Conservation (phyloP, 2,329 filamentous ascomycete species). For the Trichoderma brevicompactum region DNA sequence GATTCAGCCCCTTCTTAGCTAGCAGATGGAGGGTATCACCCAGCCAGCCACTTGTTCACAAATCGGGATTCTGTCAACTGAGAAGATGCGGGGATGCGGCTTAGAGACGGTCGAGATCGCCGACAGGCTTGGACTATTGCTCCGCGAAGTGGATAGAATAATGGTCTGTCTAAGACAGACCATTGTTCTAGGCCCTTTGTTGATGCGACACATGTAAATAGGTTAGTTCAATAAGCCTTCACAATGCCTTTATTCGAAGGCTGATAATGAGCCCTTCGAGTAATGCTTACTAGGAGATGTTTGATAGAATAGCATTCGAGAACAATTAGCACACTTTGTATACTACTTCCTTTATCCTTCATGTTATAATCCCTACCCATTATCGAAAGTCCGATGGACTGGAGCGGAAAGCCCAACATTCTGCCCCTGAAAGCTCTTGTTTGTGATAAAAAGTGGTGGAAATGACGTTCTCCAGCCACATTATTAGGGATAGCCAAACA, state of each 20-base stretch:
- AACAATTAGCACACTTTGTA: background rate
- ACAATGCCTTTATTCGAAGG: background rate
- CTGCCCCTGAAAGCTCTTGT: too few relatives aligned
- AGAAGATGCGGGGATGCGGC: background rate
- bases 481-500: background rate
- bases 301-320: background rate
- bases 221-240: background rate
- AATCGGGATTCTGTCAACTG: background rate
- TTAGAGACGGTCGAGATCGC: background rate
- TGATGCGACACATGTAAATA: background rate
- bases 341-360: background rate
- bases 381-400: background rate
- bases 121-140: background rate
- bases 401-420: too few relatives aligned
- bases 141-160: conserved; percentile 1
- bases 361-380: background rate
- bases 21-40: background rate
- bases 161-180: background rate
- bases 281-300: background rate
- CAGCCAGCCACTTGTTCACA: conserved; percentile 4
- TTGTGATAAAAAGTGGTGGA: too few relatives aligned
- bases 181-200: background rate
- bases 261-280: background rate
- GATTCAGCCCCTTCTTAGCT: background rate
- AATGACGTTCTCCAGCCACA: background rate